phyloP scores from a whole-genome alignment of 805 yeast species.

The Hanseniaspora occidentalis region DNA sequence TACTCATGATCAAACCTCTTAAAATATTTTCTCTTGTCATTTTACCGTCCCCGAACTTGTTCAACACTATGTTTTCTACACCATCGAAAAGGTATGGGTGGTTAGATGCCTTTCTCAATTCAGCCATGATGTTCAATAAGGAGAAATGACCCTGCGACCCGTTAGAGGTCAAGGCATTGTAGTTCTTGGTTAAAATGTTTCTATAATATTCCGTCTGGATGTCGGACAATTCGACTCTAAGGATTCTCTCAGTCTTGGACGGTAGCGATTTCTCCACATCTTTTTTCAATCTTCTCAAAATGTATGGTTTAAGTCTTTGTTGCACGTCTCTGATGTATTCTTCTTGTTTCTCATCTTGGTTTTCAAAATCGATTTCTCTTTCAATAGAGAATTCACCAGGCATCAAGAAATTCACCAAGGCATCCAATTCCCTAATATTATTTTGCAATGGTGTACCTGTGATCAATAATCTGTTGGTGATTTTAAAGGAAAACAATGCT shows the following conservation, averaged over 20 bases:
- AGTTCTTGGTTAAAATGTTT: slow-evolving; percentile 85
- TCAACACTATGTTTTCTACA: slow-evolving; percentile 73
- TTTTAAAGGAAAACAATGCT: slow-evolving; percentile 70
- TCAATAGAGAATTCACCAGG: slow-evolving; percentile 87
- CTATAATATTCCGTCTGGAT: slow-evolving; percentile 91
- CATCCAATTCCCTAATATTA: slow-evolving; percentile 89
- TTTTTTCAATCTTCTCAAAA: slow-evolving; percentile 83
- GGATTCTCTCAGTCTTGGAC: slow-evolving; percentile 86
- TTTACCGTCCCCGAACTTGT: slow-evolving; percentile 45
- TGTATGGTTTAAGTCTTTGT: slow-evolving; percentile 76
- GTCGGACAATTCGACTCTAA: slow-evolving; percentile 91
- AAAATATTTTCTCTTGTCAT: slow-evolving; percentile 66
- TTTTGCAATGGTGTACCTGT: slow-evolving; percentile 98
- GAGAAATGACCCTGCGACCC: slow-evolving; percentile 68
- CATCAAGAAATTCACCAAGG: slow-evolving; percentile 88
- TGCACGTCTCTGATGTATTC: slow-evolving; percentile 78
- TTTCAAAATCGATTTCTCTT: slow-evolving; percentile 89
- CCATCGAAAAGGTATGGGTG: slow-evolving; percentile 93
- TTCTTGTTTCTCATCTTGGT: slow-evolving; percentile 80
- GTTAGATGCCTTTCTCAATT: slow-evolving; percentile 90
- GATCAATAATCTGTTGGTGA: slow-evolving; percentile 71
- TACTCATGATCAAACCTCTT: slow-evolving; percentile 90
- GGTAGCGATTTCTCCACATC: slow-evolving; percentile 97
- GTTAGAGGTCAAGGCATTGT: slow-evolving; percentile 82
- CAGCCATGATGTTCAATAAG: slow-evolving; percentile 83